Base-by-base conservation (phyloP, 768 basidiomycete genomes). In the Psilocybe azurescens region DNA sequence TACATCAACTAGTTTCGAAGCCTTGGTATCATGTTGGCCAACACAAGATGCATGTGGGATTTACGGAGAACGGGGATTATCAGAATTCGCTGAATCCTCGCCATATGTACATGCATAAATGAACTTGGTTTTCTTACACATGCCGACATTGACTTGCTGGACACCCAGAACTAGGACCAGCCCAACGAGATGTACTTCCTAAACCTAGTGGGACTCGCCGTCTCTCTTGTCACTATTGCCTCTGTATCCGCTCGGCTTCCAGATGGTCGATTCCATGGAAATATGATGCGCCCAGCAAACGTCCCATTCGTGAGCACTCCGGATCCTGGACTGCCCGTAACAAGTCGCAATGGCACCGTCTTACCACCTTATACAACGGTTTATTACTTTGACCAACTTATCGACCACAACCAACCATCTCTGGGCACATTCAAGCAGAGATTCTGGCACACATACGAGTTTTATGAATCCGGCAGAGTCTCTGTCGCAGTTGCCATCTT, bases 341-440 rank as follows among this genome's bases (percentile, higher is more conserved):
- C 69, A 18, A 81, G 79, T 62, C 71, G 73, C 49, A 80, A 82
- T 60, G 82, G 81, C 16, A 81, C 78, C 1, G 58, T 70, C 29
- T 73, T 84, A 47, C 82, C 83, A 18, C 77, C 81, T 1, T 80
- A 79, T 61, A 75, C 77, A 47, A 79, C 77, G 1, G 72, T 78
- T 5, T 90, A 86, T 71, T 73, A 70, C 60, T 90, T 90, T 68
- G 82, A 89, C 66, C 83, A 84, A 60, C 74, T 84, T 61, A 81
- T 89, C 38, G 83, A 84, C 72, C 83, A 84, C 68, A 79, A 75
- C 63, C 77, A 79, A 30, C 85, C 88, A n/a, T 75, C 79, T 29
- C 75, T 84, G 20, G 90, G 90, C 18, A 91, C 89, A n/a, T 93
- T 93, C 75, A 78, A 86, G 70, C 90, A 91, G 73, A 83, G 90